Evolutionary conservation across 2,329 filamentous ascomycete genomes (phyloP).

Genomic region (Pyrenochaeta sp.): DNA sequence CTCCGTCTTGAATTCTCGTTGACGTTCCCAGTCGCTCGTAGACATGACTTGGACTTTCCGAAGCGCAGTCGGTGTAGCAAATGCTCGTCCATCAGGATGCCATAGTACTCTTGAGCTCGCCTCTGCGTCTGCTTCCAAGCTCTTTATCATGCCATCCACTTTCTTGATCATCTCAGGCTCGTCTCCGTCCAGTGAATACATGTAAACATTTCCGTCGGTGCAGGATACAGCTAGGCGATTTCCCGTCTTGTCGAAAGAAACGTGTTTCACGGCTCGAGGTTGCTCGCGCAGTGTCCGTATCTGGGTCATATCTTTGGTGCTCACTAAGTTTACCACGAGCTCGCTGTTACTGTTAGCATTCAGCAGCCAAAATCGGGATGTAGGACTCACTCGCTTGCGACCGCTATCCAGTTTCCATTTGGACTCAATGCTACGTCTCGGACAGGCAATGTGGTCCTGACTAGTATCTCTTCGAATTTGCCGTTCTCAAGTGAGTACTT

Average conservation of each 20-base stretch:
- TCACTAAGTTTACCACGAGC: slow-evolving; percentile 87
- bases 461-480: slow-evolving; percentile 80
- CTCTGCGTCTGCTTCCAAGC: slow-evolving; percentile 79
- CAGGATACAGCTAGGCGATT: slow-evolving; percentile 81
- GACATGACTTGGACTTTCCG: slow-evolving; percentile 84
- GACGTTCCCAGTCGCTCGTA: slow-evolving; percentile 87
- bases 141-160: slow-evolving; percentile 84
- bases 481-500: slow-evolving; percentile 83
- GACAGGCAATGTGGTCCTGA: slow-evolving; percentile 84
- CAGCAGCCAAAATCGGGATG: not conserved
- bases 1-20: slow-evolving; percentile 78
- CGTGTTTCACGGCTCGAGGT: slow-evolving; percentile 85
- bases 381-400: slow-evolving; percentile 81
- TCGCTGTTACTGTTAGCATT: slow-evolving; percentile 63
- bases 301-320: slow-evolving; percentile 77
- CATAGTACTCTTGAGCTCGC: slow-evolving; percentile 78
- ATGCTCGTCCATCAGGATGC: slow-evolving; percentile 94
- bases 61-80: slow-evolving; percentile 83
- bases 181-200: slow-evolving; percentile 83
- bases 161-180: slow-evolving; percentile 83
- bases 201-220: slow-evolving; percentile 86
- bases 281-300: slow-evolving; percentile 85
- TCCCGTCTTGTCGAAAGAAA: slow-evolving; percentile 85
- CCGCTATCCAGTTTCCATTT: slow-evolving; percentile 86
- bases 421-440: slow-evolving; percentile 84